Evolutionary conservation across 2,329 filamentous ascomycete species (phyloP), one percentile per base, ranked within the genome.

Genomic region (Huntiella decipiens): DNA sequence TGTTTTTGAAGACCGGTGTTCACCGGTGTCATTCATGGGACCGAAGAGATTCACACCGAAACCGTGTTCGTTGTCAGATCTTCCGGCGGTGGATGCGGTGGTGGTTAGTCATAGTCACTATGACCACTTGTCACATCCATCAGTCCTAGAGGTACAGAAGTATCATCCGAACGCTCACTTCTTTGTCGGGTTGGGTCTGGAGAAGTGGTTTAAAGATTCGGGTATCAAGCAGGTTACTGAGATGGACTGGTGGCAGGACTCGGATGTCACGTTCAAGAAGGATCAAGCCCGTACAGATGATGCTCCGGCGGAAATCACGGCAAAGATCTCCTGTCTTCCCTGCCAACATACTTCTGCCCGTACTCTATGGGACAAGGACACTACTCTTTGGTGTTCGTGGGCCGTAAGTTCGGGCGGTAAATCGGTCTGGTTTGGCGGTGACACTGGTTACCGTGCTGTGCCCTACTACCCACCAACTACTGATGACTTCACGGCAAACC

Each of bases 161-260:
- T 66, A 71, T 44, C 77, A 91, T 55, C 85, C 85, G 0, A 70
- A 81, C 11, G 85, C 75, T 36, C 84, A 92, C 52, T 95, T 91
- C 63, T 91, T 94, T 52, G 86, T 86, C 16, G 84, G 85, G 0
- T 62, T 94, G 3, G 85, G 85, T 2, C 74, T 93, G 48, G 82
- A 82, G 60, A 65, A 71, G 41, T 95, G 87, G 87, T 94, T 96
- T 60, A 65, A 67, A 40, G 63, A 67, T 3, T 68, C 67, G 19
- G 84, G 83, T 1, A 73, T 94, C 45, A 52, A 71, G 1, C 82
- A 85, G 49, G 79, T 88, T 38, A 92, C 84, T 0, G 87, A 95
- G 63, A 61, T 95, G 55, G 88, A 96, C 62, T 95, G 88, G 88
- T 95, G 88, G 88, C 79, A 93, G 54, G 79, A 83, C 52, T 71